phyloP scores from a whole-genome alignment of 2,329 filamentous ascomycete species.

The Venturia pyrina region DNA sequence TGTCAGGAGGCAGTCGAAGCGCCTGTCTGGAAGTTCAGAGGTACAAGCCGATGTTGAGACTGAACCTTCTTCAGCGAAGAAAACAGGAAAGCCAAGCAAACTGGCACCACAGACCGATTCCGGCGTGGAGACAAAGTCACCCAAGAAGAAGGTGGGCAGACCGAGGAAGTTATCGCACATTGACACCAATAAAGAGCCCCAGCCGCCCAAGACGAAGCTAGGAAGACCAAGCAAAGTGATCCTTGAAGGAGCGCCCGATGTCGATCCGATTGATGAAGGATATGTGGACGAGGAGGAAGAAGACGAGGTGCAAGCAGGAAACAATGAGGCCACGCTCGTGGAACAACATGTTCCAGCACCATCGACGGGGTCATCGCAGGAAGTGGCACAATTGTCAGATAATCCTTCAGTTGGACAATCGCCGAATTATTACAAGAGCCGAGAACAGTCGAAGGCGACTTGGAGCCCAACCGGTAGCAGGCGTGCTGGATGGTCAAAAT shows the following conservation, averaged over 20 bases:
- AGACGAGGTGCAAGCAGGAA: neutral
- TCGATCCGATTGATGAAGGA: neutral
- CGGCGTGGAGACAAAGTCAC: neutral
- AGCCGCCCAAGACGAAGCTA: neutral
- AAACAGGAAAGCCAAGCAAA: neutral
- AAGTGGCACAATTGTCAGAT: neutral
- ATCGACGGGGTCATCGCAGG: neutral
- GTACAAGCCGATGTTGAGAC: neutral
- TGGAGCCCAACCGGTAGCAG: neutral
- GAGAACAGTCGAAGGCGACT: neutral
- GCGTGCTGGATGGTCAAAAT: neutral
- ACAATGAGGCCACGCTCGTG: neutral
- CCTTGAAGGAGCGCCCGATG: neutral
- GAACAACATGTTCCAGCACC: neutral
- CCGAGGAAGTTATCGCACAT: neutral
- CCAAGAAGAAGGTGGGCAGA: neutral
- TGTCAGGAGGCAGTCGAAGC: conserved; percentile 19
- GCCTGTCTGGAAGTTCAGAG: neutral
- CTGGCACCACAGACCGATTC: neutral
- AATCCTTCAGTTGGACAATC: neutral
- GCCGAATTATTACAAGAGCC: neutral
- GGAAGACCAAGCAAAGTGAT: neutral
- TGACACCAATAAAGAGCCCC: neutral
- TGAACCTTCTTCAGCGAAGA: neutral
- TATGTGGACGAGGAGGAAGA: neutral